Percentiles rank a stretch among this genome's conserved stretches.
These are phyloP conservation scores for Didymosphaeria variabile DNA, from an alignment of 2,329 filamentous ascomycete genomes.

Conservation along the genomic window DNA sequence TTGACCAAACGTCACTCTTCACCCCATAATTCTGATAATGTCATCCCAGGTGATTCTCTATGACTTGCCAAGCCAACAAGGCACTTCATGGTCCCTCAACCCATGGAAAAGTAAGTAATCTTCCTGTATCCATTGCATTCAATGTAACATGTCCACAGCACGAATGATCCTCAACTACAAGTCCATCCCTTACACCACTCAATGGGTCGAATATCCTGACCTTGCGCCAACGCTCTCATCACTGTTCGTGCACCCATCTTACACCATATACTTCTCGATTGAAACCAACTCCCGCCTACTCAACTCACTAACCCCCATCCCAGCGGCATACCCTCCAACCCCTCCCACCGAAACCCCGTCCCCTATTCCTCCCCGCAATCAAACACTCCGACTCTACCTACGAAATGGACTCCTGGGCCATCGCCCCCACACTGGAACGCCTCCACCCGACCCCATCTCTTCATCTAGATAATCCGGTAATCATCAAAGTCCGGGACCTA, in stretches of 20 bases:
- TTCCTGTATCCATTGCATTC: conserved; percentile 31
- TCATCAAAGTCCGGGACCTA: background rate
- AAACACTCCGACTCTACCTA: conserved; percentile 63
- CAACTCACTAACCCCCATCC: background rate
- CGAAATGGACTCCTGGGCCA: conserved; percentile 68
- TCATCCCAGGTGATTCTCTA: background rate
- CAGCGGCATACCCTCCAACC: conserved; percentile 47
- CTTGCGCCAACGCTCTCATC: conserved; percentile 53
- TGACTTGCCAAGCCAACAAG: background rate
- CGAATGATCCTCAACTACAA: conserved; percentile 72
- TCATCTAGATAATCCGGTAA: background rate
- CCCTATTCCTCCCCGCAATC: conserved; percentile 61
- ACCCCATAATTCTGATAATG: background rate
- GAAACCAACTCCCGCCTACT: background rate
- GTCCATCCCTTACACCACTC: conserved; percentile 67
- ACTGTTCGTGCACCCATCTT: conserved; percentile 33
- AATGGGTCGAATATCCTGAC: conserved; percentile 73
- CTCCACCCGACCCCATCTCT: conserved; percentile 6
- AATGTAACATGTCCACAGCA: conserved; percentile 63
- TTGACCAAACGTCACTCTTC: background rate
- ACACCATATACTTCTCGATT: background rate
- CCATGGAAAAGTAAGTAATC: conserved; percentile 53
- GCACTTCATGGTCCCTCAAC: conserved; percentile 3
- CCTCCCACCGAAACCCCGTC: conserved; percentile 46
- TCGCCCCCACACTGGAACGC: conserved; percentile 51